A percentile compares a stretch with the other conserved stretches of the same genome.
Conservation (phyloP, 352 stramenopile species). For the Phytophthora pisi region DNA sequence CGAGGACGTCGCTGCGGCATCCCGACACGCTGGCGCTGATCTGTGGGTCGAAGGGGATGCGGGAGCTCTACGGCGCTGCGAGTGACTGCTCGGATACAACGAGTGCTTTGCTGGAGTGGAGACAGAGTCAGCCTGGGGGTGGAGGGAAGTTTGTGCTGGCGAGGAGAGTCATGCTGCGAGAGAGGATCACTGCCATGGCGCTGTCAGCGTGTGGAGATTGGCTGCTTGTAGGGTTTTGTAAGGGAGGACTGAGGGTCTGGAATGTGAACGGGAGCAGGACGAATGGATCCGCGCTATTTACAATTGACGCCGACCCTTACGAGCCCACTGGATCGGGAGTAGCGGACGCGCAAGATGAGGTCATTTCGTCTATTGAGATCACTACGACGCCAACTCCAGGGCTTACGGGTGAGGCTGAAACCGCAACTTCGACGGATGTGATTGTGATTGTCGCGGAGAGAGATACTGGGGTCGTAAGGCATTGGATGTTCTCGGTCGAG, state of each 20-base stretch:
- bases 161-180: constrained; percentile 36
- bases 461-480: constrained; percentile 39
- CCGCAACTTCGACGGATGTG: constrained; percentile 10
- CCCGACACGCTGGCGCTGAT: constrained; percentile 46
- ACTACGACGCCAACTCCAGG: constrained; percentile 4
- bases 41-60: constrained; percentile 31
- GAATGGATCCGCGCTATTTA: constrained; percentile 22
- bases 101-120: constrained; percentile 32
- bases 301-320: constrained; percentile 27
- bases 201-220: constrained; percentile 50
- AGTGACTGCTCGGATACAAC: constrained; percentile 1
- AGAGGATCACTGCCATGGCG: constrained; percentile 42
- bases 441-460: constrained; percentile 43
- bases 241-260: constrained; percentile 62
- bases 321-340: constrained; percentile 16
- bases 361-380: constrained; percentile 25
- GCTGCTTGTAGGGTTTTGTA: constrained; percentile 55
- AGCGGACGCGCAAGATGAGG: constrained; percentile 2
- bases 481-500: constrained; percentile 45
- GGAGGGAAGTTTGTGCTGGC: constrained; percentile 23
- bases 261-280: constrained; percentile 36
- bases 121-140: constrained; percentile 12
- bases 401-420: neutral
- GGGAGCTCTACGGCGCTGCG: constrained; percentile 46
- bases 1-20: constrained; percentile 38